Conservation (phyloP, 2,329 filamentous ascomycete genomes). For the Byssothecium circinans region DNA sequence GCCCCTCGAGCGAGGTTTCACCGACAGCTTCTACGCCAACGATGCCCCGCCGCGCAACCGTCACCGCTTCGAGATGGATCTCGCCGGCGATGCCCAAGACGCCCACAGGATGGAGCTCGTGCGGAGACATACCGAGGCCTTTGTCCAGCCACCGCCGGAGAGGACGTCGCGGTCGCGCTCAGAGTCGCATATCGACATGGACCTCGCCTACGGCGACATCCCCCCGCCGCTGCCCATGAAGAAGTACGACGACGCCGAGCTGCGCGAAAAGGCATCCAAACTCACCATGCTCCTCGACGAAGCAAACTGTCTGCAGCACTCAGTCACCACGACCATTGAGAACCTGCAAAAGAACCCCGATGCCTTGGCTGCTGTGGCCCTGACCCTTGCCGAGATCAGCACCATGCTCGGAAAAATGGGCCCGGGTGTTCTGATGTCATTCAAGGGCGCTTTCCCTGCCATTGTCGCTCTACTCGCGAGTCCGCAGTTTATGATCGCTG, state of each 20-base stretch:
- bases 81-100: constrained; percentile 30
- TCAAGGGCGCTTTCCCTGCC: constrained; percentile 81
- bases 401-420: constrained; percentile 80
- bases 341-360: constrained; percentile 83
- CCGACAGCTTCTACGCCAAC: constrained; percentile 50
- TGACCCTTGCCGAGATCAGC: constrained; percentile 89
- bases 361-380: constrained; percentile 87
- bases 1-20: constrained; percentile 48
- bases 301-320: constrained; percentile 84
- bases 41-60: constrained; percentile 23
- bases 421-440: constrained; percentile 71
- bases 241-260: constrained; percentile 57
- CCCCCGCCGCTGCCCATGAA: constrained; percentile 65
- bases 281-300: constrained; percentile 81
- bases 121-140: constrained; percentile 48
- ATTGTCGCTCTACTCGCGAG: constrained; percentile 84
- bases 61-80: constrained; percentile 36
- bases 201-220: constrained; percentile 85
- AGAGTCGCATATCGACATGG: constrained; percentile 72
- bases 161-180: constrained; percentile 41
- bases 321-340: constrained; percentile 78
- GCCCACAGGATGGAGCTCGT: constrained; percentile 44
- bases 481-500: constrained; percentile 92
- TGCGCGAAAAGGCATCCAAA: constrained; percentile 69
- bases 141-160: constrained; percentile 13